Percentiles rank a stretch among this genome's conserved stretches.
Evolutionary conservation across 2,329 filamentous ascomycete genomes (phyloP).

Genomic region (Cladobotryum protrusum): DNA sequence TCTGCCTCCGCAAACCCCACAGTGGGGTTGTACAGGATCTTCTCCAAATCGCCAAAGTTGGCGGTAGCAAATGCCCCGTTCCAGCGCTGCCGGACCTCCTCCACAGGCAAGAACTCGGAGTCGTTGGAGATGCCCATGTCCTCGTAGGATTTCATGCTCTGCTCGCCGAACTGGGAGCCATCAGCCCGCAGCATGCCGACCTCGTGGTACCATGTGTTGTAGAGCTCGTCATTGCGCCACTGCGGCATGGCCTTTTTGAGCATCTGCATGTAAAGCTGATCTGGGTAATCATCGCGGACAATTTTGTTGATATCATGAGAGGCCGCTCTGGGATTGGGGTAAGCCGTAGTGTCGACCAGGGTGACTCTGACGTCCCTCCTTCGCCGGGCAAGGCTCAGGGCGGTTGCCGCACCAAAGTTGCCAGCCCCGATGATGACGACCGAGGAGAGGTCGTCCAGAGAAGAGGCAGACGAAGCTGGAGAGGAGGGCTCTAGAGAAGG

Average conservation of each 20-base stretch:
- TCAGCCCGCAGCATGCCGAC: constrained; percentile 47
- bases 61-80: constrained; percentile 52
- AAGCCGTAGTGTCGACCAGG: constrained; percentile 31
- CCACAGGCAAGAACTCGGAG: constrained; percentile 36
- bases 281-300: constrained; percentile 36
- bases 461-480: constrained; percentile 9
- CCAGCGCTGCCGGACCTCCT: constrained; percentile 49
- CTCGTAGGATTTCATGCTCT: constrained; percentile 35
- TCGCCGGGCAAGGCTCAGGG: constrained; percentile 28
- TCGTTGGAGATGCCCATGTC: constrained; percentile 33
- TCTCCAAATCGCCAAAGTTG: constrained; percentile 49
- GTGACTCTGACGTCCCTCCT: constrained; percentile 24
- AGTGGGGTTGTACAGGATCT: constrained; percentile 50
- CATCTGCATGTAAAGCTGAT: constrained; percentile 35
- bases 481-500: constrained; percentile 5
- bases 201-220: constrained; percentile 48
- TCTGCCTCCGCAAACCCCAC: constrained; percentile 56
- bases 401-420: constrained; percentile 40
- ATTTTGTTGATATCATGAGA: constrained; percentile 44
- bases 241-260: constrained; percentile 34
- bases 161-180: constrained; percentile 35
- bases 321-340: constrained; percentile 34
- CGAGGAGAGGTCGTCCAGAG: constrained; percentile 5
- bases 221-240: constrained; percentile 42
- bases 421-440: constrained; percentile 37